Evolutionary conservation across 495 filamentous ascomycete genomes (phyloP).

Genomic region (Penicillium maclennaniae): DNA sequence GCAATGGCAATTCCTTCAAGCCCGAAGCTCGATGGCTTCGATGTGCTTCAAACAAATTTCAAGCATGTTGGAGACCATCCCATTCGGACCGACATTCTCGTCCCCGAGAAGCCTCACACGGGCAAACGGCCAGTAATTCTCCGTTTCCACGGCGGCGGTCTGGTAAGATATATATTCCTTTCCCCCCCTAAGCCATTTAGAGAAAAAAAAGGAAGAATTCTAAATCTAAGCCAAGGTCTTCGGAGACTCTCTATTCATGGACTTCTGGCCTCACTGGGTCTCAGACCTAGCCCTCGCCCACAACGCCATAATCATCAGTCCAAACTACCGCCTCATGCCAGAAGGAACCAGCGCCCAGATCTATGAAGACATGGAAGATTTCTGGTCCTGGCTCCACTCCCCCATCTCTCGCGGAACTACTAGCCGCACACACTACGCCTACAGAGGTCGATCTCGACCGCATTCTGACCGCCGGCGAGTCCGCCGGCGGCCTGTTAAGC

Average conservation of each 20-base stretch:
- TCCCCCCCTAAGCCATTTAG: not conserved
- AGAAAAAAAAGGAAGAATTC: not conserved
- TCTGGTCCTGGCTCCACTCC: conserved; percentile 48
- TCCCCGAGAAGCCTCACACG: conserved; percentile 17
- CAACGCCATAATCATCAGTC: conserved; percentile 38
- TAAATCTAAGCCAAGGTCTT: conserved; percentile 15
- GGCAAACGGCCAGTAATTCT: conserved; percentile 29
- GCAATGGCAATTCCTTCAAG: conserved; percentile 3
- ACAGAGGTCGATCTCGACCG: conserved; percentile 26
- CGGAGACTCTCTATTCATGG: conserved; percentile 29
- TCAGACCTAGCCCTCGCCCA: conserved; percentile 27
- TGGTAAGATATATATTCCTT: conserved; percentile 24
- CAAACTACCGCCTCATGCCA: conserved; percentile 52
- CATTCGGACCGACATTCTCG: conserved; percentile 33
- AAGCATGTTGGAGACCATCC: conserved; percentile 29
- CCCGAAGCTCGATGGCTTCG: conserved; percentile 26
- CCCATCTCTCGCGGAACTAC: conserved; percentile 9
- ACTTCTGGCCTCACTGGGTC: conserved; percentile 31
- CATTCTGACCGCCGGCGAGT: conserved; percentile 28
- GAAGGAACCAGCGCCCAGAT: conserved; percentile 46
- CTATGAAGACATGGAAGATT: conserved; percentile 45
- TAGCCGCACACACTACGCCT: conserved; percentile 13
- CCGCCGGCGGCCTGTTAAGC: conserved; percentile 35
- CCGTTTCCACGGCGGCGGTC: conserved; percentile 33
- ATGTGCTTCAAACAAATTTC: conserved; percentile 29